A percentile compares a stretch with the other conserved stretches of the same genome.
These are phyloP conservation scores for Thalassiosira hispida DNA, from an alignment of 352 stramenopile genomes.

Conservation along the genomic window DNA sequence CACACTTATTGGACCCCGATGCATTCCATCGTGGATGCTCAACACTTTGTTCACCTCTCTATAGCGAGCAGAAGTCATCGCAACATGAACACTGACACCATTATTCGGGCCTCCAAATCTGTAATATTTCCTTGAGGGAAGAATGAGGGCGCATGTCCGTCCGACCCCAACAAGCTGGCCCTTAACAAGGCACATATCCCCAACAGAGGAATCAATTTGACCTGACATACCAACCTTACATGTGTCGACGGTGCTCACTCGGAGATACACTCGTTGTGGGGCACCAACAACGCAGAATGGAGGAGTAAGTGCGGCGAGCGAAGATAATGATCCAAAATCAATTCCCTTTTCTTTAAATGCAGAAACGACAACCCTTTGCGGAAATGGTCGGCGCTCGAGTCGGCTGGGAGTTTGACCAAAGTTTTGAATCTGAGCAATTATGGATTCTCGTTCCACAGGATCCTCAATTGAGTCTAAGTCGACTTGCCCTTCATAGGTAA, in stretches of 20 bases:
- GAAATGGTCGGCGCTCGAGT: constrained; percentile 79
- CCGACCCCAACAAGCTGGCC: constrained; percentile 82
- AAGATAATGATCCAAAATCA: constrained; percentile 80
- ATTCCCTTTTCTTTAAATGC: constrained; percentile 76
- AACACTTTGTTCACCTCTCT: constrained; percentile 83
- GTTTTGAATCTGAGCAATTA: constrained; percentile 89
- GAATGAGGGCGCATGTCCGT: constrained; percentile 76
- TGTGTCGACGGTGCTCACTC: constrained; percentile 66
- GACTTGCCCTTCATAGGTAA: constrained; percentile 98
- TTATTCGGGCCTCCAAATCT: constrained; percentile 82
- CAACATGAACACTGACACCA: constrained; percentile 83
- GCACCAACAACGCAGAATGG: constrained; percentile 84
- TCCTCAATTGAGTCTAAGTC: constrained; percentile 95
- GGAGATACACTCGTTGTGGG: constrained; percentile 73
- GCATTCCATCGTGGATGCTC: constrained; percentile 84
- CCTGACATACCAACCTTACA: constrained; percentile 78
- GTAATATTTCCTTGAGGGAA: constrained; percentile 81
- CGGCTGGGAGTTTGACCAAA: constrained; percentile 86
- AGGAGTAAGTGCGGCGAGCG: constrained; percentile 75
- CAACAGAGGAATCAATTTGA: constrained; percentile 79
- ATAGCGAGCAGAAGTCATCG: constrained; percentile 66
- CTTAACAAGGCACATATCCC: constrained; percentile 82
- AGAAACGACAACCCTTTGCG: constrained; percentile 59
- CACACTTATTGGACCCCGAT: constrained; percentile 76
- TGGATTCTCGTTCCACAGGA: constrained; percentile 91